Evolutionary conservation across 768 basidiomycete genomes (phyloP).

Genomic region (Lactifluus hygrophoroides): DNA sequence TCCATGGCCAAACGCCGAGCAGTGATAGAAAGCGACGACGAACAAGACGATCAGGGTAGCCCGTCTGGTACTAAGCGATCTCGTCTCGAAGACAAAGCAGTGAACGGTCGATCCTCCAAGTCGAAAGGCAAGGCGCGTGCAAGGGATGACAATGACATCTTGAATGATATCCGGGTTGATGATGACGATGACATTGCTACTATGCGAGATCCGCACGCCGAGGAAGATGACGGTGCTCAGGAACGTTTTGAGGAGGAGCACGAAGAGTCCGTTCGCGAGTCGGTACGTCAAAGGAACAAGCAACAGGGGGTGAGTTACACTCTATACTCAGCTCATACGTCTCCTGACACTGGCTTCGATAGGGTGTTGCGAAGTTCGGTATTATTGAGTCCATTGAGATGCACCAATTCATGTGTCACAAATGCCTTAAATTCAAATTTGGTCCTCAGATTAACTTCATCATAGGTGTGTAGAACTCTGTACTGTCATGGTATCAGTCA

Average conservation of each 20-base stretch:
- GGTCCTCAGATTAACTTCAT: conserved; percentile 97
- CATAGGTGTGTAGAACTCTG: conserved; percentile 48
- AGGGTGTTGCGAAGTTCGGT: conserved; percentile 81
- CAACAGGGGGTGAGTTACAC: conserved; percentile 38
- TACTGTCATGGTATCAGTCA: neutral
- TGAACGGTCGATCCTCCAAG: conserved; percentile 1
- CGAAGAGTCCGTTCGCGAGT: conserved; percentile 45
- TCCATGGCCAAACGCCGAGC: conserved; percentile 18
- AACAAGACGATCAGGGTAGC: conserved; percentile 4
- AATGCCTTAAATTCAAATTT: conserved; percentile 72
- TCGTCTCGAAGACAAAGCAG: conserved; percentile 4
- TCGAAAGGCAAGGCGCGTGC: conserved; percentile 11
- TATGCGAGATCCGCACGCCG: conserved; percentile 11
- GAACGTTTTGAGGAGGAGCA: conserved; percentile 57
- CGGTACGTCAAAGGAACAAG: conserved; percentile 38
- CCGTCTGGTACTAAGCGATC: conserved; percentile 14
- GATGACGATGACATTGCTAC: conserved; percentile 21
- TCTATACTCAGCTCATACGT: neutral
- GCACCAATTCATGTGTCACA: conserved; percentile 96
- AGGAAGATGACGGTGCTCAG: conserved; percentile 46
- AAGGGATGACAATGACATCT: conserved; percentile 14
- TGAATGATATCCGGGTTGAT: conserved; percentile 16
- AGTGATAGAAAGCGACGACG: conserved; percentile 16
- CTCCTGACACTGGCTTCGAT: neutral
- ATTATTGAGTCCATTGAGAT: conserved; percentile 82